These are phyloP conservation scores for Fusarium algeriense DNA, from an alignment of 2,329 filamentous ascomycete genomes.

Conservation along the genomic window DNA sequence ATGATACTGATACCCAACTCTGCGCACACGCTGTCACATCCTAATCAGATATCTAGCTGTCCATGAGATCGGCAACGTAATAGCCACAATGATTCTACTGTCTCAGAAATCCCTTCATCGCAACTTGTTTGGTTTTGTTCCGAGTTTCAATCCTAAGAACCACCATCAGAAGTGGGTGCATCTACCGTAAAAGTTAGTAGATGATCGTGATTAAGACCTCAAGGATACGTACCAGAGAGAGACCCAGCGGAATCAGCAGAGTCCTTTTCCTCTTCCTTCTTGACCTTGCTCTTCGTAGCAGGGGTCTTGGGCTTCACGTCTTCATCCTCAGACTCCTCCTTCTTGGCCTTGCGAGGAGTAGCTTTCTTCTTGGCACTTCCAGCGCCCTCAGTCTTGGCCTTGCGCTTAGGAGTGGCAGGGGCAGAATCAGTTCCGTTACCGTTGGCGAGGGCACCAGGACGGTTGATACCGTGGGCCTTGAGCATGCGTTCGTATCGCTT, in stretches of 20 bases:
- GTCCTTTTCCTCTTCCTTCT: slow-evolving; percentile 41
- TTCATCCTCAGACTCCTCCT: slow-evolving; percentile 45
- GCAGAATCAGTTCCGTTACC: background rate
- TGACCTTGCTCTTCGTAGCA: slow-evolving; percentile 30
- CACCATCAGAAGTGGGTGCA: slow-evolving; percentile 30
- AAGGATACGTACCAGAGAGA: slow-evolving; percentile 35
- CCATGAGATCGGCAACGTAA: slow-evolving; percentile 16
- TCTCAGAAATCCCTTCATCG: background rate
- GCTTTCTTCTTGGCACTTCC: slow-evolving; percentile 47
- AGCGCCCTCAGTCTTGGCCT: slow-evolving; percentile 40
- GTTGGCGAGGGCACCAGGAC: slow-evolving; percentile 26
- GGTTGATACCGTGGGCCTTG: slow-evolving; percentile 66
- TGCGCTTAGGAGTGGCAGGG: slow-evolving; percentile 49
- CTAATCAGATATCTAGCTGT: slow-evolving; percentile 35
- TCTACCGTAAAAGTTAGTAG: slow-evolving; percentile 23
- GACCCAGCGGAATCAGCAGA: slow-evolving; percentile 24
- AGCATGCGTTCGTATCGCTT: slow-evolving; percentile 77
- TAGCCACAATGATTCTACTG: background rate
- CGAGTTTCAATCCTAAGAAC: slow-evolving; percentile 11
- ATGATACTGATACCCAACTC: slow-evolving; percentile 29
- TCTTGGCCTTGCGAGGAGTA: slow-evolving; percentile 42
- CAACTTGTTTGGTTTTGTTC: background rate
- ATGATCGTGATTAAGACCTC: background rate
- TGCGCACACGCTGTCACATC: slow-evolving; percentile 16
- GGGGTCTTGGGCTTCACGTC: slow-evolving; percentile 36